Evolutionary conservation across 108 stramenopile genomes (phyloP).

Genomic region (Pseudonitzschia multiseries): DNA sequence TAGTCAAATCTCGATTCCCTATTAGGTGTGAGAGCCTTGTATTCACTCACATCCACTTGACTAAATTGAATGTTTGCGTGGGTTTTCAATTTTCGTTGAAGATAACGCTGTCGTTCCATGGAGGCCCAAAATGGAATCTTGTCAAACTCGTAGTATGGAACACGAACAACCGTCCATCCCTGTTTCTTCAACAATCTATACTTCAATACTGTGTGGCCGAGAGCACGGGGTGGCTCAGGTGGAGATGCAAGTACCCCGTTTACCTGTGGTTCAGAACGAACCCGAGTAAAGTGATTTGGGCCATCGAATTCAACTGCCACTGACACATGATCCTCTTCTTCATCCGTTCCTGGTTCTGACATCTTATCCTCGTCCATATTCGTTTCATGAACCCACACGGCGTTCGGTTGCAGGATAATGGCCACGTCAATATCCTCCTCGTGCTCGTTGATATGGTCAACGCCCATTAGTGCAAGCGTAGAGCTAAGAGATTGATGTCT

Average conservation of each 20-base stretch:
- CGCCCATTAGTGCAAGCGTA: conserved; percentile 71
- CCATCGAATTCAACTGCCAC: conserved; percentile 91
- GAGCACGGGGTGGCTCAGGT: conserved; percentile 52
- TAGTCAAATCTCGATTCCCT: conserved; percentile 79
- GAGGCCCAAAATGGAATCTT: conserved; percentile 87
- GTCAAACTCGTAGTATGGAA: conserved; percentile 89
- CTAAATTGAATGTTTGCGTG: conserved; percentile 79
- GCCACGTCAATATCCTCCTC: conserved; percentile 91
- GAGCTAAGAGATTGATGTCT: conserved; percentile 76
- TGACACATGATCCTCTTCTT: conserved; percentile 33
- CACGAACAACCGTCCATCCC: conserved; percentile 83
- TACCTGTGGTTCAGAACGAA: conserved; percentile 21
- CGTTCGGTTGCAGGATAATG: conserved; percentile 70
- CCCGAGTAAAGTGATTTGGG: conserved; percentile 82
- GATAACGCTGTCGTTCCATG: conserved; percentile 88
- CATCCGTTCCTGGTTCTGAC: background rate
- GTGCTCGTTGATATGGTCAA: conserved; percentile 82
- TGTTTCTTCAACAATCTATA: conserved; percentile 80
- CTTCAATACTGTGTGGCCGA: conserved; percentile 85
- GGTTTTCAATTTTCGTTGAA: conserved; percentile 83
- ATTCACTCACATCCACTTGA: conserved; percentile 78
- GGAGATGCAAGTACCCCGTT: background rate
- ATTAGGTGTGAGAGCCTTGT: conserved; percentile 60
- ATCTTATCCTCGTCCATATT: conserved; percentile 28
- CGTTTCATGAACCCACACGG: conserved; percentile 63